These are phyloP conservation scores for Phialophora tarda DNA, from an alignment of 2,329 filamentous ascomycete genomes.

Conservation along the genomic window DNA sequence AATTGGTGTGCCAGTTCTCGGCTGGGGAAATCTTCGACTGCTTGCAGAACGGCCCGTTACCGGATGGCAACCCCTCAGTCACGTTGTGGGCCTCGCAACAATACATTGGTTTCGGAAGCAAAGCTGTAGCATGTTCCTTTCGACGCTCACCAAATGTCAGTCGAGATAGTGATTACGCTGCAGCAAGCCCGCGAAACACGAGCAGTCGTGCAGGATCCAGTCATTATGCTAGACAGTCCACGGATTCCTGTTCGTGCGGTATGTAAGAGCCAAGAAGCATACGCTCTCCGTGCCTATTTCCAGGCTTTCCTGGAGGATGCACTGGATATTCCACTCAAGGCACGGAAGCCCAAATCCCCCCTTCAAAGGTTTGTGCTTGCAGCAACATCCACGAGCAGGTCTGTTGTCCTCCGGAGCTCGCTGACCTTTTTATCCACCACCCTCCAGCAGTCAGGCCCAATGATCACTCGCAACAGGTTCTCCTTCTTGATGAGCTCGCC, in stretches of 20 bases:
- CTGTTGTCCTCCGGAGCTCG: slow-evolving; percentile 28
- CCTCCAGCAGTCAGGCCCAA: slow-evolving; percentile 48
- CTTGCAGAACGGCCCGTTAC: slow-evolving; percentile 2
- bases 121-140: background rate
- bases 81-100: background rate
- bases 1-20: background rate
- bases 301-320: background rate
- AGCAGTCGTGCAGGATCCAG: background rate
- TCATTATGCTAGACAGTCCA: background rate
- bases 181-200: background rate
- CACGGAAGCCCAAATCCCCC: background rate
- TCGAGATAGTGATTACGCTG: background rate
- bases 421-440: slow-evolving; percentile 38
- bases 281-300: background rate
- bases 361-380: slow-evolving; percentile 31
- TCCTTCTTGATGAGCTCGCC: slow-evolving; percentile 45
- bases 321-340: background rate
- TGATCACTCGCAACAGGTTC: slow-evolving; percentile 42
- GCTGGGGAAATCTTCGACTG: background rate
- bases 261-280: background rate
- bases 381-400: slow-evolving; percentile 27
- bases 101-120: background rate
- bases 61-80: background rate
- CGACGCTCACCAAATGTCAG: background rate
- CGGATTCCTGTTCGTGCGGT: background rate